Percentiles rank a stretch among this genome's conserved stretches.
Evolutionary conservation across 2,329 filamentous ascomycete species (phyloP).

Genomic region (Penicillium concentricum): DNA sequence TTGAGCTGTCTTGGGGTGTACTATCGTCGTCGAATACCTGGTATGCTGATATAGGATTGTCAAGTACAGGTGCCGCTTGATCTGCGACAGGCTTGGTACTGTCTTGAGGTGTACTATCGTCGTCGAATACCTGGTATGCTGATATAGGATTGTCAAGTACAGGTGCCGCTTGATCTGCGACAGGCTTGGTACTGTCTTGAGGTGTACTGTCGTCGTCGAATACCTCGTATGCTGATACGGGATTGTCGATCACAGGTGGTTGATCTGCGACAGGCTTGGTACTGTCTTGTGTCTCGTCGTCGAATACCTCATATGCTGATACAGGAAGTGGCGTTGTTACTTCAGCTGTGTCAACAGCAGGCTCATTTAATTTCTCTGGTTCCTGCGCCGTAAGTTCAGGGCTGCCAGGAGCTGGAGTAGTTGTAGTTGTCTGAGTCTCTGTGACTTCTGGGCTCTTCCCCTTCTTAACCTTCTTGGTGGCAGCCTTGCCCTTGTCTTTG

Average conservation of each 20-base stretch:
- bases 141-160: not conserved
- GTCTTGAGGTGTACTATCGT: not conserved
- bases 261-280: not conserved
- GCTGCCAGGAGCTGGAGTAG: slow-evolving; percentile 21
- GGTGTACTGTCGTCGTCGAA: not conserved
- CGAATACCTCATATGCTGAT: slow-evolving; percentile 3
- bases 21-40: not conserved
- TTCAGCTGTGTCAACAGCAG: slow-evolving; percentile 1
- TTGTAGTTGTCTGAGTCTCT: slow-evolving; percentile 23
- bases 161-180: not conserved
- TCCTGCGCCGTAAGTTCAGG: slow-evolving; percentile 19
- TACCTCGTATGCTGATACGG: not conserved
- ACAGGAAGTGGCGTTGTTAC: slow-evolving; percentile 3
- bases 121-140: slow-evolving; percentile 3
- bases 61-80: not conserved
- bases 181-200: not conserved
- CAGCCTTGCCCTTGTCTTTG: slow-evolving; percentile 30
- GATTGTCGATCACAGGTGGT: not conserved
- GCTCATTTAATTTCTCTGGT: slow-evolving; percentile 16
- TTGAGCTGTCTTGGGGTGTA: not conserved
- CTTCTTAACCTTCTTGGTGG: slow-evolving; percentile 37
- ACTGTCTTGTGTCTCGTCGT: slow-evolving; percentile 1
- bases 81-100: not conserved
- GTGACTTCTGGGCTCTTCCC: slow-evolving; percentile 30
- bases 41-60: not conserved